phyloP scores from a whole-genome alignment of 2,329 filamentous ascomycete species.

The Fusarium mexicanum region DNA sequence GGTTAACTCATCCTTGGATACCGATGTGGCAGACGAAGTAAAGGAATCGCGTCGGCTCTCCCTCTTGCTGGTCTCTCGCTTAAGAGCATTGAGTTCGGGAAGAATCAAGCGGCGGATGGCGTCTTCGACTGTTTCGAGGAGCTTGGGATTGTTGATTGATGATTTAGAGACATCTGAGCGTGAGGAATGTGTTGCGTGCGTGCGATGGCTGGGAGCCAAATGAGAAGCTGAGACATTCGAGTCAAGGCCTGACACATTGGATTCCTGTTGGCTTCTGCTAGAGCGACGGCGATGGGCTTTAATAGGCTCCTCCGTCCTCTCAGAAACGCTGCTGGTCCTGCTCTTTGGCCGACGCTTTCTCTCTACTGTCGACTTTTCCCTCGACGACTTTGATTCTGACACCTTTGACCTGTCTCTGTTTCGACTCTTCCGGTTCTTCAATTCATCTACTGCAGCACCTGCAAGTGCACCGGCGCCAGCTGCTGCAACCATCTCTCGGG shows the following conservation, averaged over 20 bases:
- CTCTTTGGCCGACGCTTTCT: constrained; percentile 59
- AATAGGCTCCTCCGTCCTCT: constrained; percentile 58
- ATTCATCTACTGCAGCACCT: constrained; percentile 54
- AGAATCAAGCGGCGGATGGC: constrained; percentile 89
- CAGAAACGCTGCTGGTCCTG: constrained; percentile 59
- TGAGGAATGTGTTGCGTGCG: constrained; percentile 63
- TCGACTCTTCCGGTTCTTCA: constrained; percentile 57
- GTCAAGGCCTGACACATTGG: constrained; percentile 62
- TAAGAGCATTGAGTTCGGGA: constrained; percentile 90
- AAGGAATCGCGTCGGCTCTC: constrained; percentile 75
- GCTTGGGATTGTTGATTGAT: constrained; percentile 90
- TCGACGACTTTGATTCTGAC: constrained; percentile 52
- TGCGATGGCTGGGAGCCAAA: constrained; percentile 64
- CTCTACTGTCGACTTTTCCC: constrained; percentile 57
- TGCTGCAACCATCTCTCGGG: constrained; percentile 50
- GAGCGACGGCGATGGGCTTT: constrained; percentile 61
- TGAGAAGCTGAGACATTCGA: constrained; percentile 66
- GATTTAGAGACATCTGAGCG: constrained; percentile 67
- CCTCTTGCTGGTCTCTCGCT: constrained; percentile 85
- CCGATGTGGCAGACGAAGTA: constrained; percentile 64
- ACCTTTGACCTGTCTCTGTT: constrained; percentile 55
- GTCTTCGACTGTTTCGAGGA: constrained; percentile 92
- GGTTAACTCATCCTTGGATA: constrained; percentile 65
- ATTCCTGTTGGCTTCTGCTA: constrained; percentile 63
- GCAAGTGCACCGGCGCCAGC: constrained; percentile 48